Percentiles rank a stretch among this genome's conserved stretches.
phyloP scores from a whole-genome alignment of 768 basidiomycete genomes.

The Russula earlei region DNA sequence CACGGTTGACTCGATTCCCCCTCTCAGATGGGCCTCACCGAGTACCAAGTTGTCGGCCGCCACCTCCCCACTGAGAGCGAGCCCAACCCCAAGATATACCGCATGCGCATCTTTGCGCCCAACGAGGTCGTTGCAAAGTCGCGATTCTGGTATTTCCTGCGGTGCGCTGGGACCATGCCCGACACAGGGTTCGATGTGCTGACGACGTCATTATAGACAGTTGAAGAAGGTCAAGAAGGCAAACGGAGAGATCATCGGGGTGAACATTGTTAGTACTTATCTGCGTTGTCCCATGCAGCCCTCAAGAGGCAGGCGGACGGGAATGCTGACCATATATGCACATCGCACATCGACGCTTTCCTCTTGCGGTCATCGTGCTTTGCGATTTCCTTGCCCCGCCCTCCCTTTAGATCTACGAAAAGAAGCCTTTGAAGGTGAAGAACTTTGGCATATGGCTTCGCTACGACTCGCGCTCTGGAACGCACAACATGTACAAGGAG shows the following conservation, averaged over 20 bases:
- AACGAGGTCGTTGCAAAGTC: slow-evolving; percentile 99
- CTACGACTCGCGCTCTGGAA: slow-evolving; percentile 98
- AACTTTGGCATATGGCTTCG: slow-evolving; percentile 99
- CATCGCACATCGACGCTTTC: slow-evolving; percentile 27
- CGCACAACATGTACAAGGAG: slow-evolving; percentile 99
- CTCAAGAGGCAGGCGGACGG: slow-evolving; percentile 83
- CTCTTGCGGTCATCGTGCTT: slow-evolving; percentile 22
- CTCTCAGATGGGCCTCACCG: slow-evolving; percentile 64
- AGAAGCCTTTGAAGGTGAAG: slow-evolving; percentile 97
- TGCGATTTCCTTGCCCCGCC: slow-evolving; percentile 3
- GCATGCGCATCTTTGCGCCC: slow-evolving; percentile 98
- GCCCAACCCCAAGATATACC: slow-evolving; percentile 95
- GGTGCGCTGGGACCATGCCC: slow-evolving; percentile 36
- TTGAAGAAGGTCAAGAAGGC: slow-evolving; percentile 99
- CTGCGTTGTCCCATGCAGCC: slow-evolving; percentile 40
- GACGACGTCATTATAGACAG: slow-evolving; percentile 44
- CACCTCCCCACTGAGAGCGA: slow-evolving; percentile 91
- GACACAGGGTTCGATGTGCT: not conserved
- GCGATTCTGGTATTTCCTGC: slow-evolving; percentile 99
- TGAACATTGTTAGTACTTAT: slow-evolving; percentile 81
- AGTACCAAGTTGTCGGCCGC: slow-evolving; percentile 97
- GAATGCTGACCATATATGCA: slow-evolving; percentile 40
- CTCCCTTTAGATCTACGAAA: slow-evolving; percentile 79
- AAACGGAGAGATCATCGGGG: slow-evolving; percentile 96
- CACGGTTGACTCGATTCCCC: not conserved